Evolutionary conservation across 176 grass and related monocot species (phyloP).

Genomic region (Cenchrus purpureus): DNA sequence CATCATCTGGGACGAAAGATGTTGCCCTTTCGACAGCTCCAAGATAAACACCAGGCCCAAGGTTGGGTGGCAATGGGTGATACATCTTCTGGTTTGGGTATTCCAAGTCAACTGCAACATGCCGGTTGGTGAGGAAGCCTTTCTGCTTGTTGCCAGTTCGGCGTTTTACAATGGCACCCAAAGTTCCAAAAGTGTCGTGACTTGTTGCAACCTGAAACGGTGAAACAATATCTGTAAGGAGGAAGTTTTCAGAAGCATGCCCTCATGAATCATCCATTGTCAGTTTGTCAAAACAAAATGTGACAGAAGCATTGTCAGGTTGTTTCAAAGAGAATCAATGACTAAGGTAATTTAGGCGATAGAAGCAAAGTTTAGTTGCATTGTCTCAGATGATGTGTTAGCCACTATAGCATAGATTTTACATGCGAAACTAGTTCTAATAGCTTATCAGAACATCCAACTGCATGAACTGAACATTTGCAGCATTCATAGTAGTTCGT

Average conservation of each 20-base stretch:
- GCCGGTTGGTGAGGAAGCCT: conserved; percentile 92
- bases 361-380: background rate
- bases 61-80: conserved; percentile 94
- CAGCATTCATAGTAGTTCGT: background rate
- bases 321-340: background rate
- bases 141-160: conserved; percentile 90
- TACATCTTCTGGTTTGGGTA: conserved; percentile 99
- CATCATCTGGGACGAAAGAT: conserved; percentile 95
- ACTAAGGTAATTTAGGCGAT: background rate
- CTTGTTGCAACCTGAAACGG: conserved; percentile 77
- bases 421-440: background rate
- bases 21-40: conserved; percentile 98
- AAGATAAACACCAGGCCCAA: conserved; percentile 98
- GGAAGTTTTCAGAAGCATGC: conserved; percentile 8
- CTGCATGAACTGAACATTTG: conserved; percentile 27
- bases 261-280: conserved; percentile 25
- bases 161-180: conserved; percentile 94
- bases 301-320: background rate
- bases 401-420: background rate
- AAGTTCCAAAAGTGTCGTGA: conserved; percentile 94
- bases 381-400: conserved; percentile 20
- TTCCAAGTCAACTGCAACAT: conserved; percentile 96
- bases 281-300: background rate
- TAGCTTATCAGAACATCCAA: conserved; percentile 34
- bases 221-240: conserved; percentile 33